Evolutionary conservation across 2,329 filamentous ascomycete species (phyloP).

Genomic region (Periconia sp.): DNA sequence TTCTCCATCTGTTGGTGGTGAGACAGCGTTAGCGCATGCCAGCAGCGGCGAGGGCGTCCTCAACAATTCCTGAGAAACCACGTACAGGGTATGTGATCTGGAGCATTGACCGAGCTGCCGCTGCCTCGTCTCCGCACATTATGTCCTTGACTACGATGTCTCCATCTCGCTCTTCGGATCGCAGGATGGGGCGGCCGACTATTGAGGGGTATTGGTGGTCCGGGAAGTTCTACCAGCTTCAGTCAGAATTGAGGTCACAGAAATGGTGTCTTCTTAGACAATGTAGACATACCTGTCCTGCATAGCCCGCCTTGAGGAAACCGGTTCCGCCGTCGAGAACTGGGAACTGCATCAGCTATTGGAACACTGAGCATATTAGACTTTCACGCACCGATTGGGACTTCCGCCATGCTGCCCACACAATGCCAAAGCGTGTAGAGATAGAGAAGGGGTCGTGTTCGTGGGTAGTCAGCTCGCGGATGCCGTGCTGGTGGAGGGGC

Average conservation of each 20-base stretch:
- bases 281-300: slow-evolving; percentile 72
- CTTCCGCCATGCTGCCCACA: slow-evolving; percentile 52
- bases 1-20: slow-evolving; percentile 81
- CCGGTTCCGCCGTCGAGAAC: slow-evolving; percentile 99
- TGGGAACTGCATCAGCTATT: slow-evolving; percentile 56
- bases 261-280: too few relatives aligned
- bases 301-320: slow-evolving; percentile 99
- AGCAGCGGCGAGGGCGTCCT: slow-evolving; percentile 9
- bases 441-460: slow-evolving; percentile 9
- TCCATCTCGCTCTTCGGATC: slow-evolving; percentile 86
- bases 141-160: slow-evolving; percentile 90
- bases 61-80: slow-evolving; percentile 18
- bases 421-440: slow-evolving; percentile 17
- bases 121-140: slow-evolving; percentile 99
- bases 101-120: slow-evolving; percentile 93
- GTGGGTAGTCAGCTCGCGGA: slow-evolving; percentile 22
- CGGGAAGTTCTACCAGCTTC: slow-evolving; percentile 99
- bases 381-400: slow-evolving; percentile 54
- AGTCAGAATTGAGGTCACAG: too few relatives aligned
- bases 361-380: slow-evolving; percentile 6
- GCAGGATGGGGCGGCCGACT: slow-evolving; percentile 94
- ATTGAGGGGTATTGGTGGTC: slow-evolving; percentile 99
- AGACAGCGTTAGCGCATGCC: slow-evolving; percentile 34
- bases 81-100: slow-evolving; percentile 93
- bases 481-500: slow-evolving; percentile 27